Percentiles rank a stretch among this genome's conserved stretches.
phyloP scores from a whole-genome alignment of 1,284 basidiomycete species.

The Pseudozyma sp. region DNA sequence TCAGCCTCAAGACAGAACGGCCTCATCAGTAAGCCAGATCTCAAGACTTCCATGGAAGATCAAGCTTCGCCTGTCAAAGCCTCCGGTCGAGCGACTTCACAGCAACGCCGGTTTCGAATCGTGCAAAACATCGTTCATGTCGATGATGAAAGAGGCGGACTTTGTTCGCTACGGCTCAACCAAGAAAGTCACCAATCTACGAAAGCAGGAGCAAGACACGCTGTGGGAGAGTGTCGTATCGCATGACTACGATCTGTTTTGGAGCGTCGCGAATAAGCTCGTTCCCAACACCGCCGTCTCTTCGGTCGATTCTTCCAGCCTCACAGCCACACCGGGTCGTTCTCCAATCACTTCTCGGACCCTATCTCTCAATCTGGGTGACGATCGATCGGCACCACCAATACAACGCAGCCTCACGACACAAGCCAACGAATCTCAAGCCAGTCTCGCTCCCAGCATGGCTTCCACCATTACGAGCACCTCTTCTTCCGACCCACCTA shows the following conservation, averaged over 20 bases:
- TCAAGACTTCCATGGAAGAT: conserved; percentile 51
- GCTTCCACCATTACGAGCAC: conserved; percentile 40
- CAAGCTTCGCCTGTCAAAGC: conserved; percentile 50
- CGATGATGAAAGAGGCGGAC: conserved; percentile 64
- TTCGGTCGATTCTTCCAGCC: not conserved
- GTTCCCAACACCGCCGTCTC: conserved; percentile 65
- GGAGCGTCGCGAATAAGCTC: conserved; percentile 88
- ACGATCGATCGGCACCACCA: conserved; percentile 14
- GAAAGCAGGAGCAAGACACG: conserved; percentile 59
- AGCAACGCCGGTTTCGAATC: conserved; percentile 46
- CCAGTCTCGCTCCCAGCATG: conserved; percentile 41
- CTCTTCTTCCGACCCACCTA: conserved; percentile 33
- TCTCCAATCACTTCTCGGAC: conserved; percentile 25
- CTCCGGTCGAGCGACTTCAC: conserved; percentile 53
- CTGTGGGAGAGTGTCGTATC: conserved; percentile 59
- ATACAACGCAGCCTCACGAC: conserved; percentile 36
- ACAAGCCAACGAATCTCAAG: conserved; percentile 42
- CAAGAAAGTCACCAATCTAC: conserved; percentile 55
- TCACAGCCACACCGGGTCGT: conserved; percentile 1
- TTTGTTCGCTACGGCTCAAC: conserved; percentile 63
- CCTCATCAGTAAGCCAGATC: not conserved
- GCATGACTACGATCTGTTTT: conserved; percentile 96
- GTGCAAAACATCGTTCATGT: conserved; percentile 61
- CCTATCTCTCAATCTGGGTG: conserved; percentile 29
- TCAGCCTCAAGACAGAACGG: not conserved